Evolutionary conservation across 1,284 basidiomycete species (phyloP), one percentile per base, ranked within the genome.

Genomic region (Abortiporus biennis): DNA sequence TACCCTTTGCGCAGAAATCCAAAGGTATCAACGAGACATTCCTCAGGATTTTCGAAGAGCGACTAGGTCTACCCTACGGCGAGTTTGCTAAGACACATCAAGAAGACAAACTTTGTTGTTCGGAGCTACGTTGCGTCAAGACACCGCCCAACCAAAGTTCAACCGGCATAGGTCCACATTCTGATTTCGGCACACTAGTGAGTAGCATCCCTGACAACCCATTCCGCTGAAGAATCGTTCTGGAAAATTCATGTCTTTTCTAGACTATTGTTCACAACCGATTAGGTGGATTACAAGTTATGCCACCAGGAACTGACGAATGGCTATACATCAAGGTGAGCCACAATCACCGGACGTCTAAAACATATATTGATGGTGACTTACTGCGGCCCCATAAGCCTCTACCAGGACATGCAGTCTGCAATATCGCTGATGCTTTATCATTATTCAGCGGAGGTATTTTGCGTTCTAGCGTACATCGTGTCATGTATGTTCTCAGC

Each of bases 1-100:
- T 50, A 1, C 81, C 80, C 0, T 85, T 85, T 53, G 63, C 82
- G 9, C 64, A 61, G 43, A 78, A 77, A 52, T 78, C 78, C 0
- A 54, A 76, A 23, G 72, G 68, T 6, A 63, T 85, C 17, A 80
- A 76, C 56, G 62, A 71, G 31, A 71, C 69, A 0, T 43, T 85
- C 4, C 57, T 86, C 9, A 58, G 65, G 13, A 62, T 80, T 25
- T 76, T 85, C 58, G 78, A 78, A 49, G 64, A 68, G 11, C 69
- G 61, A 42, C 69, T 86, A 1, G 73, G 72, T 2, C 62, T 86
- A 6, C 75, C 78, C 0, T 35, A 58, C 9, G 77, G 77, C 3
- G 64, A 68, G 0, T 59, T 86, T 1, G 51, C 61, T 4, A 55
- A 59, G 4, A 56, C 69, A n/a, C 82, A 86, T 53, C 51, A 56